These are phyloP conservation scores for Willaertia magna DNA, from an alignment of 208 protist species.

Conservation along the genomic window DNA sequence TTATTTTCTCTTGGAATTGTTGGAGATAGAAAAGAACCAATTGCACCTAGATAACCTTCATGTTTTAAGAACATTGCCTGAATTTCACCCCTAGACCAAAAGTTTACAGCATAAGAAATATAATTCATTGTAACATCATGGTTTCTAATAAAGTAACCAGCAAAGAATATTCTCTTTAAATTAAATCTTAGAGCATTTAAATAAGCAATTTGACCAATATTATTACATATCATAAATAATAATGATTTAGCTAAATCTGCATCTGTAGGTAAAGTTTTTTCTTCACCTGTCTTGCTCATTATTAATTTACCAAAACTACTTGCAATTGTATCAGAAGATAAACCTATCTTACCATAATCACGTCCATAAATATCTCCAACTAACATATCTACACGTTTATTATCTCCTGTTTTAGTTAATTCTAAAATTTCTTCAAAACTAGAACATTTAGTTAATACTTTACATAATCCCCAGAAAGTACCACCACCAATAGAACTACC, in stretches of 20 bases:
- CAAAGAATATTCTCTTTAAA: constrained; percentile 42
- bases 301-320: constrained; percentile 36
- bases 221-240: constrained; percentile 28
- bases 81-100: constrained; percentile 37
- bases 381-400: constrained; percentile 43
- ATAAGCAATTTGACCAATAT: constrained; percentile 50
- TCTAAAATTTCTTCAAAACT: constrained; percentile 46
- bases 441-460: constrained; percentile 34
- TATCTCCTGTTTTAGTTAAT: constrained; percentile 27
- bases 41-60: constrained; percentile 47
- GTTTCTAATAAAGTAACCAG: constrained; percentile 39
- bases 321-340: constrained; percentile 39
- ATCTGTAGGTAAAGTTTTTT: background rate
- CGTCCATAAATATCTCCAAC: constrained; percentile 62
- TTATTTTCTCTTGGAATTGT: no score
- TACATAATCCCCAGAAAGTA: constrained; percentile 50
- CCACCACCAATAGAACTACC: constrained; percentile 51
- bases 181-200: constrained; percentile 39
- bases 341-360: constrained; percentile 38
- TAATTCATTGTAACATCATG: constrained; percentile 31
- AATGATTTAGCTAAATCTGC: constrained; percentile 8
- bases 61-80: constrained; percentile 47
- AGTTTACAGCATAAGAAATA: constrained; percentile 42
- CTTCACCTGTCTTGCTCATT: background rate
- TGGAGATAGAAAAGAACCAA: constrained; percentile 37